These are phyloP conservation scores for Aristolochia fimbriata DNA, from an alignment of 164 flowering plant genomes.

Conservation along the genomic window DNA sequence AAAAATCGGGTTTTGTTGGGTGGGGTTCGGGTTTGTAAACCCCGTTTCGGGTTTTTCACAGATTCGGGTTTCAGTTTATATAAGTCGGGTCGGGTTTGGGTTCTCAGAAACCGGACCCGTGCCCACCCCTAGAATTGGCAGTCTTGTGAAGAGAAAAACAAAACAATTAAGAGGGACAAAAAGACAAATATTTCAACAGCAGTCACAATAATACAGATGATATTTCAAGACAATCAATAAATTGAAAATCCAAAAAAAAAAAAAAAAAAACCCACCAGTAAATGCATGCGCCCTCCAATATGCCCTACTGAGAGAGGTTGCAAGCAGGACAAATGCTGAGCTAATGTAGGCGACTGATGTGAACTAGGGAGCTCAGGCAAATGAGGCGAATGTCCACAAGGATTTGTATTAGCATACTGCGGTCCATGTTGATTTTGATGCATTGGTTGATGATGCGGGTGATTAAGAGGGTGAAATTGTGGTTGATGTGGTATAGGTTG, in stretches of 20 bases:
- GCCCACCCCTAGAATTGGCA: too few species aligned
- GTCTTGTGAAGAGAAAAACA: too few species aligned
- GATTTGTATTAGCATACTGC: slow-evolving; percentile 46
- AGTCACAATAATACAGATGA: too few species aligned
- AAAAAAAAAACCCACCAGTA: slow-evolving; percentile 41
- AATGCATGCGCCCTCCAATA: slow-evolving; percentile 65
- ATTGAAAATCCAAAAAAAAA: neutral
- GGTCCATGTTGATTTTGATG: slow-evolving; percentile 49
- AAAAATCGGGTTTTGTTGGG: too few species aligned
- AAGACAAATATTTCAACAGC: too few species aligned
- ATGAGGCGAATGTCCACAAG: slow-evolving; percentile 47
- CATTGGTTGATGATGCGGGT: slow-evolving; percentile 49
- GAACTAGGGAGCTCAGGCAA: slow-evolving; percentile 53
- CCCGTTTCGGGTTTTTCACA: too few species aligned
- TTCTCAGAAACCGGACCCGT: too few species aligned
- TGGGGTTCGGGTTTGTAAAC: too few species aligned
- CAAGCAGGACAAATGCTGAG: slow-evolving; percentile 70
- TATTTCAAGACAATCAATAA: too few species aligned
- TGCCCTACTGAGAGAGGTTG: slow-evolving; percentile 63
- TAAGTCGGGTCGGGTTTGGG: too few species aligned
- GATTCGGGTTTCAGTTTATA: too few species aligned
- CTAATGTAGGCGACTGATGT: slow-evolving; percentile 44
- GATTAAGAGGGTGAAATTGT: slow-evolving; percentile 64
- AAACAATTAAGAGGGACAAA: too few species aligned
- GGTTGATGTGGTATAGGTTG: slow-evolving; percentile 50